phyloP scores from a whole-genome alignment of 495 filamentous ascomycete genomes.

The Cudoniella acicularis region DNA sequence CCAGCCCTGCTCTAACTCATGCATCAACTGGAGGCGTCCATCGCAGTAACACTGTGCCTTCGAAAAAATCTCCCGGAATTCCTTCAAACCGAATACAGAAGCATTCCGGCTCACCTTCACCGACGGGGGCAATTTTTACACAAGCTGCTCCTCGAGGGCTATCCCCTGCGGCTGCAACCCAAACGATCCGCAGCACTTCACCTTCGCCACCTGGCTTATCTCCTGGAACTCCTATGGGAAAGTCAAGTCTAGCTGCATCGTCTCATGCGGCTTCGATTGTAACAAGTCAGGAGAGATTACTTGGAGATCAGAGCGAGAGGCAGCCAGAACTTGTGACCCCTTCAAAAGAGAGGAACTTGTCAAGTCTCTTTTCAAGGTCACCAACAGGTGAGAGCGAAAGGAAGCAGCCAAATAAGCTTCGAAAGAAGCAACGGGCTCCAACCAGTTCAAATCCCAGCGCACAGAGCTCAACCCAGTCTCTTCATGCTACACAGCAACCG shows the following conservation, averaged over 20 bases:
- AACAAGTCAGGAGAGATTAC: constrained; percentile 47
- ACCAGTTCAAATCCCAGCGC: constrained; percentile 75
- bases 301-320: constrained; percentile 34
- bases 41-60: constrained; percentile 93
- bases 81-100: constrained; percentile 36
- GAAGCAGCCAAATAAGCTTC: constrained; percentile 77
- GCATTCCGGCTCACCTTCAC: constrained; percentile 22
- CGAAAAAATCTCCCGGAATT: constrained; percentile 78
- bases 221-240: constrained; percentile 1
- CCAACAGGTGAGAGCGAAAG: constrained; percentile 55
- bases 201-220: constrained; percentile 9
- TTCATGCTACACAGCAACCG: constrained; percentile 43
- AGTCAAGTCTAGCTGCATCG: background rate
- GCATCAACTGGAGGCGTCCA: constrained; percentile 63
- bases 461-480: constrained; percentile 77
- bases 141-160: constrained; percentile 38
- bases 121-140: constrained; percentile 11
- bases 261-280: constrained; percentile 26
- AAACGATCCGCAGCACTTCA: constrained; percentile 5
- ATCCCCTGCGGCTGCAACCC: constrained; percentile 10
- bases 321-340: constrained; percentile 51
- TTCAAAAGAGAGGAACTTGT: constrained; percentile 62
- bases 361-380: constrained; percentile 65
- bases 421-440: constrained; percentile 68
- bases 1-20: constrained; percentile 53